These are phyloP conservation scores for Candida cerambycidarum DNA, from an alignment of 805 yeast genomes.

Conservation along the genomic window DNA sequence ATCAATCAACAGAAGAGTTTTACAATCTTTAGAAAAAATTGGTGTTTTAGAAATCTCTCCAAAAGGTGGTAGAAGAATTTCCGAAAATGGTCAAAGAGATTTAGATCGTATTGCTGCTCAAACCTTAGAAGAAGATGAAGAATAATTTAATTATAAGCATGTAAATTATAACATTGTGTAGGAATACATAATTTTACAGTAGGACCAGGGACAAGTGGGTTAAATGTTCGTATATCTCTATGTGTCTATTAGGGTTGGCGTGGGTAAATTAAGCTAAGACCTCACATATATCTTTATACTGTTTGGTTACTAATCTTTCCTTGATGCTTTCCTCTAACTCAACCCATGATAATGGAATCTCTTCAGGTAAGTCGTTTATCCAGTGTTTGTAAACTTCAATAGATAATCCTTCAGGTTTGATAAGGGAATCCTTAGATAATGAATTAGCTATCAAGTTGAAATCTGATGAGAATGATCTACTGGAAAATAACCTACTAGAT, in stretches of 20 bases:
- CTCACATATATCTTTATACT: conserved; percentile 1
- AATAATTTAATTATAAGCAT: conserved; percentile 27
- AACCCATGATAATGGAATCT: conserved; percentile 53
- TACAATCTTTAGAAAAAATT: conserved; percentile 97
- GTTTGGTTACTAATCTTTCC: conserved; percentile 7
- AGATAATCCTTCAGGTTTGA: conserved; percentile 50
- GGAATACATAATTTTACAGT: conserved; percentile 10
- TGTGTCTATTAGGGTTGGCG: too few species aligned
- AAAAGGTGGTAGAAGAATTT: conserved; percentile 99
- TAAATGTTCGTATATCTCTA: too few species aligned
- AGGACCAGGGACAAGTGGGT: not conserved
- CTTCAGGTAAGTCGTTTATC: conserved; percentile 54
- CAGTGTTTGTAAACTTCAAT: conserved; percentile 41
- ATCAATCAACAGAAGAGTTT: conserved; percentile 97
- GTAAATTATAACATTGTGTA: conserved; percentile 20
- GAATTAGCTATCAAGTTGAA: conserved; percentile 43
- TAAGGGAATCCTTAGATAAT: conserved; percentile 21
- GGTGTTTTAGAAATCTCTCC: conserved; percentile 95
- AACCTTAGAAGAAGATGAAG: conserved; percentile 88
- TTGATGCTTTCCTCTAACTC: conserved; percentile 49
- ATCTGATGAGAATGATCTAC: conserved; percentile 37
- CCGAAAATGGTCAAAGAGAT: conserved; percentile 99
- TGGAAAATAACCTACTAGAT: conserved; percentile 38
- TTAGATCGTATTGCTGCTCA: conserved; percentile 99
- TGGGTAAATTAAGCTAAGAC: not conserved